Base-by-base conservation (phyloP, 2,329 filamentous ascomycete genomes). In the Colletotrichum australisinense region DNA sequence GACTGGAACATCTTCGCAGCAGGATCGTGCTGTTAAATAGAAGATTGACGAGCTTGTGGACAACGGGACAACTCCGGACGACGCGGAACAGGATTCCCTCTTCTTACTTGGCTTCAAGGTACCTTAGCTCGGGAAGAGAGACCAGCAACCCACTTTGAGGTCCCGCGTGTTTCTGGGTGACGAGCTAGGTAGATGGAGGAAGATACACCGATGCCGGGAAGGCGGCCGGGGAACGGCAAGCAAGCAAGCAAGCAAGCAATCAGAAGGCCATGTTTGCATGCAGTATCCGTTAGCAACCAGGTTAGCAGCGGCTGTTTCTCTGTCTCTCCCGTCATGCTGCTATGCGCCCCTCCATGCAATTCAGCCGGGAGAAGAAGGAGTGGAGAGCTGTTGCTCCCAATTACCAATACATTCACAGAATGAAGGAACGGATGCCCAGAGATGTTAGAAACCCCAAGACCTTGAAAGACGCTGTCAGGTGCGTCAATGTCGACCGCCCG, bases 11-110 rank as follows among this genome's bases (percentile, higher is more conserved):
- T 49, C 30, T 55, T 64, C 58, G 22, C 19, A 16, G 55, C 28
- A 46, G 62, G 71, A 22, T 19, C 49, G 32, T 49, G 67, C 53
- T 66, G 32, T 66, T 73, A 73, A 71, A 71, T 73, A 73, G 46
- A 42, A 42, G 56, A 32, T 35, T 12, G 55, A 62, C 62, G 35
- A 73, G 35, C 56, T 58, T 59, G 16, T 49, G 35, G 32, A 57
- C 70, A 63, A 67, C 62, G 71, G 71, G 49, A 52, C 71, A 66
- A 28, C 46, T 66, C 56, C 35, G 42, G 70, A 64, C 52, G 53
- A 53, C 30, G 59, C 59, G 59, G 70, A 56, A 53, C 32, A 35
- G 28, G 22, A n/a, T 26, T 55, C 7, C 46, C 24, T 52, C 38
- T 67, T 49, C 42, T 49, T 19, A 49, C 42, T n/a, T 49, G 16